Base-by-base conservation (phyloP, 345 rosid genomes). In the Hevea brasiliensis region DNA sequence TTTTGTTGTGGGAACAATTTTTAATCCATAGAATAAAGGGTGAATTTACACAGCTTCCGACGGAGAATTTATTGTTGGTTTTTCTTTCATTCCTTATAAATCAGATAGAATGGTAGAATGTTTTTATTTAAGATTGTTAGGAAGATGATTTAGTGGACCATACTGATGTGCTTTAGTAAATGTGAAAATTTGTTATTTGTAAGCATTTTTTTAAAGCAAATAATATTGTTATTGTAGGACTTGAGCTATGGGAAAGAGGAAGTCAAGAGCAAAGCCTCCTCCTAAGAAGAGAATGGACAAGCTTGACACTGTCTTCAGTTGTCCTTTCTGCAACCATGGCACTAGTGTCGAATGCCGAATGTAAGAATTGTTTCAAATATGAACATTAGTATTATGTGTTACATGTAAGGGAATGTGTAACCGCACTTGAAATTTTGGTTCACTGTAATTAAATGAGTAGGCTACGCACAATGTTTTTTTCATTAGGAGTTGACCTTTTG, bases 281-380 rank as follows among this genome's bases (percentile, higher is more conserved):
- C 88, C 98, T 3, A 91, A 88, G 72, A 95, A 95, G 86, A 78
- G 97, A 60, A 92, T 84, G 92, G 98, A 92, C 82, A 94, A 86
- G 87, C 99, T 95, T 50, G 98, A 95, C 73, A 95, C 98, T 15
- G 85, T 92, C 60, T 95, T 95, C 82, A 89, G 97, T 55, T 95
- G 99, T 64, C 99, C 99, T 37, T 95, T 95, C 56, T 95, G 99
- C 81, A 95, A 89, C 72, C 99, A 95, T 65, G 98, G 97, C 15
- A 84, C 91, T 21, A 87, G 98, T 63, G 97, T 95, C 4, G 98
- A 92, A 76, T 94, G 98, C 66, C 77, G 77, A 23, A 80, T 94
- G 97, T 94, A 81, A 82, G 90, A 29, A 6, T 37, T 70, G 15
- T 8, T 45, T 66, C 20, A 32, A 6, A 17, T 50, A 50, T 50